These are phyloP conservation scores for Pseudocercospora macadamiae DNA, from an alignment of 2,329 filamentous ascomycete species.

Conservation along the genomic window DNA sequence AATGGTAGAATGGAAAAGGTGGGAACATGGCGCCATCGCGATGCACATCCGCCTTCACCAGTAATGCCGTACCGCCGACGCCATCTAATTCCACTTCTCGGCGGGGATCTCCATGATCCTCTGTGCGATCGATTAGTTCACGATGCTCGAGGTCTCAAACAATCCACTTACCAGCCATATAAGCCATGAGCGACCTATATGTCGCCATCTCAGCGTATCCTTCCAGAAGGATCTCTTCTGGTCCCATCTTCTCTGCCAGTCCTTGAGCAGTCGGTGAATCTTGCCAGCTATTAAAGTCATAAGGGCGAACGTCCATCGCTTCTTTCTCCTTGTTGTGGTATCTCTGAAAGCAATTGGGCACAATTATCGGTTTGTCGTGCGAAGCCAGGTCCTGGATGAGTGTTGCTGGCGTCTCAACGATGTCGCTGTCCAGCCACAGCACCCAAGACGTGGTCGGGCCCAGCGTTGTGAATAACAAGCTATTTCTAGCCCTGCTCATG, in stretches of 20 bases:
- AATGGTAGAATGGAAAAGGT: conserved; percentile 90
- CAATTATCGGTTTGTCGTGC: conserved; percentile 88
- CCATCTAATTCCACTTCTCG: conserved; percentile 73
- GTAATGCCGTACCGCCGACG: conserved; percentile 86
- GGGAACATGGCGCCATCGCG: conserved; percentile 99
- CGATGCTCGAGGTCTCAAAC: neutral
- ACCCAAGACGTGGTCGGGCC: conserved; percentile 94
- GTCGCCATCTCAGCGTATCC: conserved; percentile 93
- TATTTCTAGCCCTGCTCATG: conserved; percentile 94
- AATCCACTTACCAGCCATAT: conserved; percentile 62
- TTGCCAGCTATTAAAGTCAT: conserved; percentile 98
- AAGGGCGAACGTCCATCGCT: conserved; percentile 75
- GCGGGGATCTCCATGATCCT: conserved; percentile 35
- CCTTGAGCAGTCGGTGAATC: conserved; percentile 80
- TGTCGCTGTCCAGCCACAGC: conserved; percentile 90
- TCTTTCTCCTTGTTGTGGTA: conserved; percentile 71
- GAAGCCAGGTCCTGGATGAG: conserved; percentile 89
- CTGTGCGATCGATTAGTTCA: conserved; percentile 20
- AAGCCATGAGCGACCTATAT: conserved; percentile 88
- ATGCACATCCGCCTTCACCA: conserved; percentile 97
- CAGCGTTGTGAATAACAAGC: conserved; percentile 90
- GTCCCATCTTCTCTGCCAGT: conserved; percentile 77
- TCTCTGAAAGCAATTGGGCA: conserved; percentile 93
- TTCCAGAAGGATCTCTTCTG: conserved; percentile 90
- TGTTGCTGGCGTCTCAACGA: conserved; percentile 80